Evolutionary conservation across 306 rosid genomes (phyloP), one percentile per base, ranked within the genome.

Genomic region (Gleditsia sinensis): DNA sequence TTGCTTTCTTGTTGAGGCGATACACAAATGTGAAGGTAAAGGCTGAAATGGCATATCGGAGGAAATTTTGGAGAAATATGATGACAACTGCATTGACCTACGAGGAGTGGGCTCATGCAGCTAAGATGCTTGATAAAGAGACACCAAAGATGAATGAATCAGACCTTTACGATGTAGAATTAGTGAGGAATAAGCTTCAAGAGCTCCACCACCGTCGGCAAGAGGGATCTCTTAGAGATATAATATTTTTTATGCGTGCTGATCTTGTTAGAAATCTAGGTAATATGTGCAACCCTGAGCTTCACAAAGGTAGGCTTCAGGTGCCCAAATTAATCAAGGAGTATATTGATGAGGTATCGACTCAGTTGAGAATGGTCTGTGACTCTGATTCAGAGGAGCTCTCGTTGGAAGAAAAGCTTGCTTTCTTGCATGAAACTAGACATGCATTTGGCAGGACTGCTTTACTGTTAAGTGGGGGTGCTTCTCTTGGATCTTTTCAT

Each of bases 51-150:
- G 97, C 93, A 3, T 94, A 92, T 46, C 85, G 97, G 79, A 88
- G 99, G 75, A 92, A 92, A 24, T 92, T 94, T 68, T 94, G 99
- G 99, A 87, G 92, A 78, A 94, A 94, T 36, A 84, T 94, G 97
- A 94, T 94, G 97, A 87, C 92, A 80, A 19, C 89, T 70, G 99
- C 99, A 4, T 82, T 92, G 89, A 86, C 92, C 25, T 92, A 94
- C 51, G 99, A 94, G 87, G 99, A 94, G 78, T 94, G 99, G 99
- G 95, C 96, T 80, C 95, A 94, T 86, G 99, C 92, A 62, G 99
- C 99, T 69, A 94, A 86, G 87, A 94, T 94, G 99, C 95, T 94
- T 79, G 97, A 94, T 78, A 91, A 87, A 34, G 92, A 87, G 82
- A 87, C 99, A 61, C 90, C 90, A 5, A 94, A 72, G 82, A 75